Percentiles rank a stretch among this genome's conserved stretches.
These are phyloP conservation scores for Fusarium haematococcum DNA, from an alignment of 2,329 filamentous ascomycete species.

Conservation along the genomic window DNA sequence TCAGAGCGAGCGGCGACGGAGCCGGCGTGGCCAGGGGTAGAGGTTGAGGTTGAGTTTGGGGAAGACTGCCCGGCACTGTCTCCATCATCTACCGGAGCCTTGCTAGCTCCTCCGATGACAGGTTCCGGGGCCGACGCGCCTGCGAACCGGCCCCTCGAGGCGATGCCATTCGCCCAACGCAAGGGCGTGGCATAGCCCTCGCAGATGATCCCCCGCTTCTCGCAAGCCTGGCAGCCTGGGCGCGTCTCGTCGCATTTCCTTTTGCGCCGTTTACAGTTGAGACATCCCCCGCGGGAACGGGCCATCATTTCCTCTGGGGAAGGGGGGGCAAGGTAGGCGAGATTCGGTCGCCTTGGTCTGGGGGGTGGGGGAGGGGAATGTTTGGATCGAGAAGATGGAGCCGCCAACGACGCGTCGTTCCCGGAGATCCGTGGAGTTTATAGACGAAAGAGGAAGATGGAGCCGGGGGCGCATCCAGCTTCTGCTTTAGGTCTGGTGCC, in stretches of 20 bases:
- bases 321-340: background rate
- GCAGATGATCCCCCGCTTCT: conserved; percentile 34
- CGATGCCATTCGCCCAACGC: conserved; percentile 42
- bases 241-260: conserved; percentile 42
- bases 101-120: background rate
- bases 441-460: conserved; percentile 43
- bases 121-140: conserved; percentile 35
- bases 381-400: background rate
- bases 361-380: background rate
- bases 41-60: conserved; percentile 1
- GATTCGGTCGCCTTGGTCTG: background rate
- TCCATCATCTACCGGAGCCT: background rate
- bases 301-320: conserved; percentile 23
- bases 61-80: conserved; percentile 4
- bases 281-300: conserved; percentile 41
- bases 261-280: conserved; percentile 42
- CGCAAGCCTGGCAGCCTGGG: conserved; percentile 35
- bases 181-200: conserved; percentile 38
- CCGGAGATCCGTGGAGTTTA: conserved; percentile 26
- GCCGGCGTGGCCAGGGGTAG: conserved; percentile 2
- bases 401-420: background rate
- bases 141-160: conserved; percentile 40
- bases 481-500: conserved; percentile 22
- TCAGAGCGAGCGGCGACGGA: conserved; percentile 21
- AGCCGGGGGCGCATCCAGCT: conserved; percentile 38